Conservation (phyloP, 345 rosid species). For the Salix brachista region DNA sequence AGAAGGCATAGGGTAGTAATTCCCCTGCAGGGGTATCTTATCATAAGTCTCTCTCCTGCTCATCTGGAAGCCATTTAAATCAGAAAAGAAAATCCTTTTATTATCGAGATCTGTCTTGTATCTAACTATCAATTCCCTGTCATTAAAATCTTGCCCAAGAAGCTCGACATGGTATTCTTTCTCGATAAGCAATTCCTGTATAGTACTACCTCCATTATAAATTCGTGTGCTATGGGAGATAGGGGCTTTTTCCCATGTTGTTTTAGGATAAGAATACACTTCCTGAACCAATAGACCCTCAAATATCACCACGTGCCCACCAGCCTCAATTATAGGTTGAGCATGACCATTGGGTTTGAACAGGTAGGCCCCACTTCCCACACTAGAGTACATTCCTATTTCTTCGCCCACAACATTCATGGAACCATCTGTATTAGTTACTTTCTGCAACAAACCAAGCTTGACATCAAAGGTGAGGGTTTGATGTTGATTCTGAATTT, state of each 20-base stretch:
- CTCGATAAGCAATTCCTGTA: constrained; percentile 62
- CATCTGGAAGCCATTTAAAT: constrained; percentile 98
- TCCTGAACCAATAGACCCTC: constrained; percentile 83
- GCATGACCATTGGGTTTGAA: constrained; percentile 83
- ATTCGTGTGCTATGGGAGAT: constrained; percentile 75
- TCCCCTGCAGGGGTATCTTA: constrained; percentile 97
- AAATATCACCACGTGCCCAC: constrained; percentile 57
- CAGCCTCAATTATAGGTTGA: constrained; percentile 50
- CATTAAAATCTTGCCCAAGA: constrained; percentile 55
- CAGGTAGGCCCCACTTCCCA: constrained; percentile 85
- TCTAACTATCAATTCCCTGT: constrained; percentile 78
- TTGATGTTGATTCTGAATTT: constrained; percentile 67
- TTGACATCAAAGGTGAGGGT: constrained; percentile 60
- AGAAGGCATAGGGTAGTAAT: constrained; percentile 97
- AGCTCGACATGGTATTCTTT: constrained; percentile 97
- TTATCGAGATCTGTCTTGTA: constrained; percentile 74
- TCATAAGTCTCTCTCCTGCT: constrained; percentile 89
- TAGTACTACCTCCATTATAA: constrained; percentile 54
- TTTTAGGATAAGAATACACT: constrained; percentile 74
- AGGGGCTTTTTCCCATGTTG: constrained; percentile 62
- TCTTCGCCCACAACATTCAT: constrained; percentile 60
- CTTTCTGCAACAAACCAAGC: constrained; percentile 63
- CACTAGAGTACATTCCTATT: constrained; percentile 69
- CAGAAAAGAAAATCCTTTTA: constrained; percentile 68
- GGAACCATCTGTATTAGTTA: constrained; percentile 45